phyloP scores from a whole-genome alignment of 352 stramenopile species.

The Pythium guiyangense region DNA sequence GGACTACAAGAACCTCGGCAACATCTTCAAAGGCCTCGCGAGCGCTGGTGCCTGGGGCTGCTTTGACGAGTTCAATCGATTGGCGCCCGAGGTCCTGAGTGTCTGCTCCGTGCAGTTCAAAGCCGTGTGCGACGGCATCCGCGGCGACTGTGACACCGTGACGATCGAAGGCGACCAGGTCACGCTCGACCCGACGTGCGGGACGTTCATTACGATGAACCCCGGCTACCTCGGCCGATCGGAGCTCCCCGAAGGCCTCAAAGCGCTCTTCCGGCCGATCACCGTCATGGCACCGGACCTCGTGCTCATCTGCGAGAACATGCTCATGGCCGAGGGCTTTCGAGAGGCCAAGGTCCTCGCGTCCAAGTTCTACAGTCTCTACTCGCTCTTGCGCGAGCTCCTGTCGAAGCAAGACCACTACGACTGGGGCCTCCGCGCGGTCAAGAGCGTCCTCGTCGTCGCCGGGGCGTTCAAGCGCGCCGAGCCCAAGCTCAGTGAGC shows the following conservation, averaged over 20 bases:
- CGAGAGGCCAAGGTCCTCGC: constrained; percentile 90
- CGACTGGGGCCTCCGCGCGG: constrained; percentile 93
- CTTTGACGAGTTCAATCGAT: constrained; percentile 96
- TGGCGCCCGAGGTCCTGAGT: constrained; percentile 90
- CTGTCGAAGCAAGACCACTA: constrained; percentile 95
- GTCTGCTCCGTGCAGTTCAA: constrained; percentile 95
- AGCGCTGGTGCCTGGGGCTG: constrained; percentile 92
- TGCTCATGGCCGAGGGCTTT: constrained; percentile 96
- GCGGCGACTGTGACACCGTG: constrained; percentile 74
- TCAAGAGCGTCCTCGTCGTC: constrained; percentile 94
- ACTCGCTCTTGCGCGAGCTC: constrained; percentile 90
- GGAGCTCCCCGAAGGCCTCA: constrained; percentile 93
- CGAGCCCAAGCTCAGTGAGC: constrained; percentile 89
- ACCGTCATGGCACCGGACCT: constrained; percentile 95
- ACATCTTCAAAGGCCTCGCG: constrained; percentile 95
- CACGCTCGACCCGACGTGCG: constrained; percentile 83
- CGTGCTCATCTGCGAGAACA: constrained; percentile 96
- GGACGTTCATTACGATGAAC: constrained; percentile 97
- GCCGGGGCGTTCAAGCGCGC: constrained; percentile 91
- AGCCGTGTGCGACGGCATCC: constrained; percentile 92
- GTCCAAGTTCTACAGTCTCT: constrained; percentile 94
- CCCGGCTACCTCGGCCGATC: constrained; percentile 92
- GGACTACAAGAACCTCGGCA: constrained; percentile 94
- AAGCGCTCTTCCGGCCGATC: constrained; percentile 94
- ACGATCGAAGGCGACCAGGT: constrained; percentile 91